These are phyloP conservation scores for Davidsoniella virescens DNA, from an alignment of 2,329 filamentous ascomycete species.

Conservation along the genomic window DNA sequence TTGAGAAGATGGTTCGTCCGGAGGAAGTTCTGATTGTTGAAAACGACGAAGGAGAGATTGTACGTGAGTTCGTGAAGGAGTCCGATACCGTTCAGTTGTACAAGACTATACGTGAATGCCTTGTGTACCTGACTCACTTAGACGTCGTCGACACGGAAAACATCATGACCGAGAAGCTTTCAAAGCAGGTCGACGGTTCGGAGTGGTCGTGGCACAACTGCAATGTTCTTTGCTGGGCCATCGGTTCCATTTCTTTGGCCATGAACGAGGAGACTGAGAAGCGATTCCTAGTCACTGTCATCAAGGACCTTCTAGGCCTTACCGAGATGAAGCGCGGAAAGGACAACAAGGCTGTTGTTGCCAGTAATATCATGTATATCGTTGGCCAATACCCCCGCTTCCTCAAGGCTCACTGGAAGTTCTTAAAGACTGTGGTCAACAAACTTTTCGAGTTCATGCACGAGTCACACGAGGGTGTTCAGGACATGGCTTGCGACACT, in stretches of 20 bases:
- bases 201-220: conserved; percentile 99
- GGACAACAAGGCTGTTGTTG: conserved; percentile 97
- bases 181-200: conserved; percentile 80
- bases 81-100: conserved; percentile 98
- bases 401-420: conserved; percentile 98
- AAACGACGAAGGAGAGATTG: conserved; percentile 97
- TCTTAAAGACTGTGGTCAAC: conserved; percentile 98
- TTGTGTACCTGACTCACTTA: conserved; percentile 93
- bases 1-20: conserved; percentile 97
- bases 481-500: conserved; percentile 99
- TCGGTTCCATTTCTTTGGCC: conserved; percentile 92
- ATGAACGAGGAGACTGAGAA: conserved; percentile 99
- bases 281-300: conserved; percentile 93
- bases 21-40: conserved; percentile 99
- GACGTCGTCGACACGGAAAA: conserved; percentile 95
- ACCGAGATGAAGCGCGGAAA: conserved; percentile 99
- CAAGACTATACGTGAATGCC: conserved; percentile 93
- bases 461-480: conserved; percentile 94
- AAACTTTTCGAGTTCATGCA: conserved; percentile 99
- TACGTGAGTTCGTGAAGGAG: conserved; percentile 97
- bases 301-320: conserved; percentile 89
- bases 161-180: conserved; percentile 98
- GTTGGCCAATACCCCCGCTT: conserved; percentile 97
- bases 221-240: conserved; percentile 98
- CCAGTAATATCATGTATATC: conserved; percentile 99